Evolutionary conservation across 2,329 filamentous ascomycete species (phyloP), one percentile per base, ranked within the genome.

Genomic region (Colletotrichum sp.): DNA sequence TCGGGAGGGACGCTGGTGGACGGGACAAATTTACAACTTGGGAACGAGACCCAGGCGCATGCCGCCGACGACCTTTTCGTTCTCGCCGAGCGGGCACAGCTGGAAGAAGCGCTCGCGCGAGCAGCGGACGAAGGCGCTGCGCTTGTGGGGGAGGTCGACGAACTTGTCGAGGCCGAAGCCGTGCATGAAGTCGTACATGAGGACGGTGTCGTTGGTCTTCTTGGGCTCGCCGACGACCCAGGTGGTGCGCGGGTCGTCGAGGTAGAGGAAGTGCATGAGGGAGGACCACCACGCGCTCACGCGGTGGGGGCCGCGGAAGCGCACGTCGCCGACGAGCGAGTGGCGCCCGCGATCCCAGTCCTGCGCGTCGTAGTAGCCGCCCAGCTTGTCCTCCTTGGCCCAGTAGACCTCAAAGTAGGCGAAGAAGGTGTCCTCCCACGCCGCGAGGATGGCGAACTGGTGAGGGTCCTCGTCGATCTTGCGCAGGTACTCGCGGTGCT

Each of bases 391-490:
- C 84, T 92, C 90, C 87, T 92, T 92, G 43, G 92, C 93, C 94
- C 94, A 96, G 83, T 96, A 96, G 3, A 96, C 87, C 83, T 96
- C 94, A 81, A 94, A 96, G 82, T 96, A 96, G 0, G 93, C 92
- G 82, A 96, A 96, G 64, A 87, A 90, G 3, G 88, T 89, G 34
- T 94, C 93, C 72, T 96, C 90, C 82, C 95, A 96, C 30, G 90
- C 89, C 8, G 92, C 94, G 74, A 96, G 87, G 61, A 96, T 86
- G 28, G 92, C 91, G 68, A 95, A 86, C 77, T 93, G 91, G 83
- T 96, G 94, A 32, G 93, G 91, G 82, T 96, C 94, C 60, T 91
- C 89, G 80, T 95, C 92, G 71, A 94, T 88, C 78, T 90, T 90
- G 34, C 90, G 88, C 67, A 96, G 88, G 83, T 96, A 96, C 80